Evolutionary conservation across 352 stramenopile genomes (phyloP).

Genomic region (Thraustochytrium striatum): DNA sequence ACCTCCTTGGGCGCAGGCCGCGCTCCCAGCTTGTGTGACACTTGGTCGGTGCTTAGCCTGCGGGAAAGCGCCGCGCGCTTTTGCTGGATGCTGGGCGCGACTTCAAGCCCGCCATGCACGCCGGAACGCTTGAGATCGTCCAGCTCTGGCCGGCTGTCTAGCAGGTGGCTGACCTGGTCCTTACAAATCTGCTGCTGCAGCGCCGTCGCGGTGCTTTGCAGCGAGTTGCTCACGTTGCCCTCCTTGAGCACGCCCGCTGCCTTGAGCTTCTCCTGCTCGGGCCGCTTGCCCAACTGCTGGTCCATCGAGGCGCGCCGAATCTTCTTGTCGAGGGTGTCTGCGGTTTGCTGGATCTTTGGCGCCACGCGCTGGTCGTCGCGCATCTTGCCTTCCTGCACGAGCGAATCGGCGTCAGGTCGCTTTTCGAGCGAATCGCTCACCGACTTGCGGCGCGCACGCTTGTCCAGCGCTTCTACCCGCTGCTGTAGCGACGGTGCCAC

Average conservation of each 20-base stretch:
- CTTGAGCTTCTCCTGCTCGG: not conserved
- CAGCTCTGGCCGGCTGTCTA: conserved; percentile 68
- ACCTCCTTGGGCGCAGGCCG: conserved; percentile 66
- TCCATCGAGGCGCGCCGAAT: not conserved
- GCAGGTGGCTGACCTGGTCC: conserved; percentile 65
- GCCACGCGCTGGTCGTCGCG: not conserved
- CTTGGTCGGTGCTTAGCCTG: conserved; percentile 68
- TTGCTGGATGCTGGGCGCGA: conserved; percentile 70
- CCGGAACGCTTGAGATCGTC: conserved; percentile 68
- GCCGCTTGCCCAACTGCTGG: not conserved
- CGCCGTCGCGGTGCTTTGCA: conserved; percentile 70
- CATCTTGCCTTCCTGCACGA: conserved; percentile 2
- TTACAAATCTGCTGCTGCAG: conserved; percentile 69
- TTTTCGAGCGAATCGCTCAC: not conserved
- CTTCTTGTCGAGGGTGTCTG: not conserved
- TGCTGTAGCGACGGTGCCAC: too few species aligned
- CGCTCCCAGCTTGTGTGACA: conserved; percentile 67
- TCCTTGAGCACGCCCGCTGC: conserved; percentile 8
- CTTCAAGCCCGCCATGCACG: conserved; percentile 59
- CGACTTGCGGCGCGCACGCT: too few species aligned
- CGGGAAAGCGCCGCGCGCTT: conserved; percentile 70
- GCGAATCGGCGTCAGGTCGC: not conserved
- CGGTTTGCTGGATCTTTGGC: not conserved
- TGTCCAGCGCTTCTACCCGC: too few species aligned
- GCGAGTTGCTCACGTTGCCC: not conserved